Conservation (phyloP, 2,329 filamentous ascomycete species). For the Penicillium sumatraense region DNA sequence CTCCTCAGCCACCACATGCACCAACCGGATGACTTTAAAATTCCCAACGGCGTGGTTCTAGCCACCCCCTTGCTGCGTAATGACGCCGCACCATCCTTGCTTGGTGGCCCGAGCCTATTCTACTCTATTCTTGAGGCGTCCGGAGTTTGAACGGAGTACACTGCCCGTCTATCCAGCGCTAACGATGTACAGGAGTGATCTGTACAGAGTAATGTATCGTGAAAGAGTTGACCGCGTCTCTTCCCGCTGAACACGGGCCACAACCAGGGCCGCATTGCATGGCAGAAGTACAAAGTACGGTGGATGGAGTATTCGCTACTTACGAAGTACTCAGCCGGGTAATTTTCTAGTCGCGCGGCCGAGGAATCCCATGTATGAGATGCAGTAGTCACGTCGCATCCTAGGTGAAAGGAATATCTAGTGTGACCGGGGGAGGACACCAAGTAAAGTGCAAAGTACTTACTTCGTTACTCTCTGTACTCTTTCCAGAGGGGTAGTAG, state of each 20-base stretch:
- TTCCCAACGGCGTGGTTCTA: conserved; percentile 5
- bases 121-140: background rate
- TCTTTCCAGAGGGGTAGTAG: background rate
- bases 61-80: conserved; percentile 6
- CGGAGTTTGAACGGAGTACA: background rate
- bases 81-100: conserved; percentile 1
- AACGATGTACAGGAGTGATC: too few species aligned
- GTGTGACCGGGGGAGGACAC: background rate
- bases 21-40: conserved; percentile 11
- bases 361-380: background rate
- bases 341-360: background rate
- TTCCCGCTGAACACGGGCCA: background rate
- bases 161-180: background rate
- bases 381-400: conserved; percentile 10
- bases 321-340: background rate
- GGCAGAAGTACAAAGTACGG: background rate
- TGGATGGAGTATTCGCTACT: too few species aligned
- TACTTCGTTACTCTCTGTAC: too few species aligned
- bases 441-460: too few species aligned
- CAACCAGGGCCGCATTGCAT: too few species aligned
- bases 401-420: background rate
- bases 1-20: background rate
- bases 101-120: conserved; percentile 1
- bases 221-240: background rate
- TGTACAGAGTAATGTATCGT: too few species aligned